These are phyloP conservation scores for Calophaca sinica DNA, from an alignment of 306 rosid species.

Conservation along the genomic window DNA sequence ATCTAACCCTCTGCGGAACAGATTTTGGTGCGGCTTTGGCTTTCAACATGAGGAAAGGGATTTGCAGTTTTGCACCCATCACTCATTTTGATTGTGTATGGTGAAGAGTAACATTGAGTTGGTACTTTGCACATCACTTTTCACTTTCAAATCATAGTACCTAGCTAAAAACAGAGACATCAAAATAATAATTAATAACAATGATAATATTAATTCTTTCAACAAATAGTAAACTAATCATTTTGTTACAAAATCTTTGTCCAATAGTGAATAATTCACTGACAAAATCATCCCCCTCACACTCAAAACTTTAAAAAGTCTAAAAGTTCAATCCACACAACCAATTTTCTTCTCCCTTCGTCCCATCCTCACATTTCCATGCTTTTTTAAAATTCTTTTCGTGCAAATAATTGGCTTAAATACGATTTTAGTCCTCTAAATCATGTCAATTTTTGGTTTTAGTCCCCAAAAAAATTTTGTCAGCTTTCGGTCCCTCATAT, in stretches of 20 bases:
- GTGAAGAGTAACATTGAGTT: slow-evolving; percentile 59
- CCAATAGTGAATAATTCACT: slow-evolving; percentile 37
- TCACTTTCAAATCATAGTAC: slow-evolving; percentile 55
- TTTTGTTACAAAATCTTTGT: slow-evolving; percentile 53
- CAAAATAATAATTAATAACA: background rate
- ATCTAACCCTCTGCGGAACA: slow-evolving; percentile 53
- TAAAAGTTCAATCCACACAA: slow-evolving; percentile 38
- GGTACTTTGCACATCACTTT: slow-evolving; percentile 55
- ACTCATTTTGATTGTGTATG: slow-evolving; percentile 49
- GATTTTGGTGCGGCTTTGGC: slow-evolving; percentile 48
- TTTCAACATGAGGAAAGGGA: slow-evolving; percentile 54
- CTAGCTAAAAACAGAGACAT: slow-evolving; percentile 27
- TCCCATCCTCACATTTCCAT: slow-evolving; percentile 27
- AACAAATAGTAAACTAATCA: slow-evolving; percentile 11
- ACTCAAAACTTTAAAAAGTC: slow-evolving; percentile 40
- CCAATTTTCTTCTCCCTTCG: slow-evolving; percentile 30
- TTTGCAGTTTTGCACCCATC: slow-evolving; percentile 53
- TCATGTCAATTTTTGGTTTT: too few relatives aligned
- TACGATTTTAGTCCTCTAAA: too few relatives aligned
- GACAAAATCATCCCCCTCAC: slow-evolving; percentile 48
- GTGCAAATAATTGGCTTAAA: background rate
- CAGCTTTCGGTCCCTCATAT: too few relatives aligned
- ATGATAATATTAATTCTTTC: background rate
- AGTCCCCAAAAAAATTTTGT: too few relatives aligned
- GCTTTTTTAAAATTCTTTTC: background rate